Evolutionary conservation across 306 rosid genomes (phyloP), one percentile per base, ranked within the genome.

Genomic region (Fagus sylvatica): DNA sequence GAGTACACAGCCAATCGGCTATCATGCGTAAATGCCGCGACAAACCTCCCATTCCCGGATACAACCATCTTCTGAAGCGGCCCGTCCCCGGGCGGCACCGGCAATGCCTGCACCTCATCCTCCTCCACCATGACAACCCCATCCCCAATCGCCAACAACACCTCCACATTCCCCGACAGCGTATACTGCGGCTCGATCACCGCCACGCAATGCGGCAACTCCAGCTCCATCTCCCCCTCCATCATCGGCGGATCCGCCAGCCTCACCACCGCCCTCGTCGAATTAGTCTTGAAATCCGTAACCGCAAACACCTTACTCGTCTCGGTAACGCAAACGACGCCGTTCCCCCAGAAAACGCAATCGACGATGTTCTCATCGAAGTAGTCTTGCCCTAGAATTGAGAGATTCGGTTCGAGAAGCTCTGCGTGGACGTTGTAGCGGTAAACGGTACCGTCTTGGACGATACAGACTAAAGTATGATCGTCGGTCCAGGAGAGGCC

Each of bases 181-280:
- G 97, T 94, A 65, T 89, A 91, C 87, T 92, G 97, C 4, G 97
- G 98, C 87, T 94, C 98, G 28, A 94, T 92, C 71, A 94, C 97
- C 5, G 97, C 97, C 88, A 94, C 91, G 83, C 97, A 92, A 0
- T 62, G 90, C 55, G 98, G 98, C 80, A 88, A 85, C 42, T 90
- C 97, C 69, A 10, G 51, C 11, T 46, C 51, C 51, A 46, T 8
- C 11, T 85, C 88, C 48, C 91, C 87, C 36, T 72, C 92, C 1
- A 95, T 86, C 36, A 91, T 87, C n/a, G 73, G 91, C 0, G 98
- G 97, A 78, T 94, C 95, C 1, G 97, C 96, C 15, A 94, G 92
- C 81, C 83, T 85, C 34, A 82, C 64, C 9, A 95, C 77, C 1
- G 28, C 80, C 10, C 97, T 95, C 56, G 87, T 90, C 28, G 28